These are phyloP conservation scores for Podila clonocystis DNA, from an alignment of 192 early-diverging fungal species.

Conservation along the genomic window DNA sequence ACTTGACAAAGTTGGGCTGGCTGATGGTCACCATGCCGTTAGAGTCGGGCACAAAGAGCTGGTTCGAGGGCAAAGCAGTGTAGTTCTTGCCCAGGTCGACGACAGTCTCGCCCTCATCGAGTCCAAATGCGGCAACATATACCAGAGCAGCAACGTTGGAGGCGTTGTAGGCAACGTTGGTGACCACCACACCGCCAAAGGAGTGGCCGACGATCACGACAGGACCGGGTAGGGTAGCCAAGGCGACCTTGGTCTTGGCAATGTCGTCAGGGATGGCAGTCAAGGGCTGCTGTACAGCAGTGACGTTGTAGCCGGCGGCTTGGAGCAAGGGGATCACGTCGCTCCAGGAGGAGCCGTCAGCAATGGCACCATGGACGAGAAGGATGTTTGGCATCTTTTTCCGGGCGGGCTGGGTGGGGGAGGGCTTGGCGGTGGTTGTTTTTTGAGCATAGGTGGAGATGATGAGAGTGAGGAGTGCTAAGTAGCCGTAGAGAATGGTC, in stretches of 20 bases:
- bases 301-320: conserved; percentile 1
- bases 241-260: background rate
- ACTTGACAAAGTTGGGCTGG: conserved; percentile 10
- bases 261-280: conserved; percentile 4
- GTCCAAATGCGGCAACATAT: conserved; percentile 7
- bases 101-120: background rate
- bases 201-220: conserved; percentile 17
- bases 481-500: no score
- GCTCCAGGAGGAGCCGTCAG: conserved; percentile 8
- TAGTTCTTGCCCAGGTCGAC: background rate
- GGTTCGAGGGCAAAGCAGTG: background rate
- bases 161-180: background rate
- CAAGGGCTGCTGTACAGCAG: conserved; percentile 8
- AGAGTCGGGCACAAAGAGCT: background rate
- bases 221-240: background rate
- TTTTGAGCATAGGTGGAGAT: no score
- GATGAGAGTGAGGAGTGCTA: no score
- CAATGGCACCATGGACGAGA: conserved; percentile 10
- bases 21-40: background rate
- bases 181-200: conserved; percentile 9
- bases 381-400: conserved; percentile 6
- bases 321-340: background rate
- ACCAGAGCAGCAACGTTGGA: conserved; percentile 2
- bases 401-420: background rate
- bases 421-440: background rate